Percentiles rank a stretch among this genome's conserved stretches.
These are phyloP conservation scores for Carallia brachiata DNA, from an alignment of 345 rosid species.

Conservation along the genomic window DNA sequence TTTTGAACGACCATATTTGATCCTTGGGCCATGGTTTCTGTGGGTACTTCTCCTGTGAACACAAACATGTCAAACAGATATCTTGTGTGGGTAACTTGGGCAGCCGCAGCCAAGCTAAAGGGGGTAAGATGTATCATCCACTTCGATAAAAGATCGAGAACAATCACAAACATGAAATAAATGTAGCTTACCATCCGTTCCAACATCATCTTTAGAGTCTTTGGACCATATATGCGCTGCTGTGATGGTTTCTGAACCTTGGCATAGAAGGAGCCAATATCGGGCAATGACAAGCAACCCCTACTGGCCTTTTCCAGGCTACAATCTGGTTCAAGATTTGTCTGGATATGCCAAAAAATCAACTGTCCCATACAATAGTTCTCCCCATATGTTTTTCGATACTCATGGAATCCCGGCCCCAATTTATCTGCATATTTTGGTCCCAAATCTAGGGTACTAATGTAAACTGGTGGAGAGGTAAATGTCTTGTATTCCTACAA, in stretches of 20 bases:
- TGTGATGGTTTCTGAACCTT: conserved; percentile 77
- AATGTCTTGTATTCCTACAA: conserved; percentile 70
- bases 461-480: conserved; percentile 83
- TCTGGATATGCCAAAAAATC: conserved; percentile 93
- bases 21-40: conserved; percentile 96
- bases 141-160: background rate
- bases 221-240: conserved; percentile 83
- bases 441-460: conserved; percentile 92
- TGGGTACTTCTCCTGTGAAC: conserved; percentile 70
- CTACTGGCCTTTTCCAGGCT: conserved; percentile 64
- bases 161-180: background rate
- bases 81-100: too few relatives aligned
- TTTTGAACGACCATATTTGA: conserved; percentile 85
- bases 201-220: conserved; percentile 63
- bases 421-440: conserved; percentile 75
- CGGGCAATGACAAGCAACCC: conserved; percentile 93
- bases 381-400: conserved; percentile 82
- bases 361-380: conserved; percentile 96
- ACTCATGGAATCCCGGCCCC: conserved; percentile 69
- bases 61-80: background rate
- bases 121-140: background rate
- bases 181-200: conserved; percentile 69
- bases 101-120: background rate
- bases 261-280: conserved; percentile 80
- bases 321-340: conserved; percentile 72